Evolutionary conservation across 345 rosid species (phyloP), one percentile per base, ranked within the genome.

Genomic region (Eucalyptus pauciflora): DNA sequence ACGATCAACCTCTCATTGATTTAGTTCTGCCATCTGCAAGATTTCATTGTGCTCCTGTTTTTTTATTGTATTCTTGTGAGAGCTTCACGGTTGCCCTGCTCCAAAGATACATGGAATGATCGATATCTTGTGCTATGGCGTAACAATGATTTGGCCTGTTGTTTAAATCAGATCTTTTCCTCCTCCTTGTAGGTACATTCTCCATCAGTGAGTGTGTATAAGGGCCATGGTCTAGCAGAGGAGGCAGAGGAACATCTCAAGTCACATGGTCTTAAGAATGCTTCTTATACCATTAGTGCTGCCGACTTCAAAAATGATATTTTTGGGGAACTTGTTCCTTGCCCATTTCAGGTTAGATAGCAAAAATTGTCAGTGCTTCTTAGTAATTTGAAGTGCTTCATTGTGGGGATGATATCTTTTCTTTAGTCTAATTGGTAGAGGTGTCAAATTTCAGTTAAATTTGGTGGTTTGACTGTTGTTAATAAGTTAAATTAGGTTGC

Each of bases 171-270:
- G 86, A 62, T 86, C 6, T 50, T 86, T 76, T 54, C n/a, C 83
- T 87, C 52, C 86, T 86, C 48, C 33, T 86, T 31, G n/a, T 90
- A 96, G 99, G 91, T 96, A 85, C 91, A 93, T 87, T 96, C 96
- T 88, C 97, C 97, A 87, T 96, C 98, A 24, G 94, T 94, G 51
- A 97, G 98, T 91, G 93, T 98, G 49, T 96, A 92, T 88, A 98
- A 97, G 87, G 99, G 99, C 87, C 88, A 94, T 91, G 89, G 93
- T 48, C 89, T 97, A 86, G 88, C 95, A 17, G 94, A 93, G 91
- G 96, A 95, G 33, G 83, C 96, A 0, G 95, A 94, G 94, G 95
- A 92, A 50, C 93, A 93, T 91, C 97, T 98, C 56, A 89, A 87
- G 14, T 95, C 98, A 67, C 91, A 88, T 79, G 99, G 99, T 76